Percentiles rank a stretch among this genome's conserved stretches.
Evolutionary conservation across 306 rosid genomes (phyloP).

Genomic region (Acacia crassicarpa): DNA sequence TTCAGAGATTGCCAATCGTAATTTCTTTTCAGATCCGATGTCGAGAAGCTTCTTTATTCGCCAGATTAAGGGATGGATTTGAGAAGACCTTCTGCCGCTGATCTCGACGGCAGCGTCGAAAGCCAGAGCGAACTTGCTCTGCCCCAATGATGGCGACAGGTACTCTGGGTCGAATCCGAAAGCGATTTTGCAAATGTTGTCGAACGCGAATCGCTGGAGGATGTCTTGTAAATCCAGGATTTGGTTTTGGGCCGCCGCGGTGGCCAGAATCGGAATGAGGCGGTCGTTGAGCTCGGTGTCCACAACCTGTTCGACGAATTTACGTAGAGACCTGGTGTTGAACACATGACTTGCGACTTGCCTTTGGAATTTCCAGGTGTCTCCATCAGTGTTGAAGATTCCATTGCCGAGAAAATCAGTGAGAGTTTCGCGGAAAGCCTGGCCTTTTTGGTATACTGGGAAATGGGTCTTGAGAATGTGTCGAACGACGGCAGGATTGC

Average conservation of each 20-base stretch:
- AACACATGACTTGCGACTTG: background rate
- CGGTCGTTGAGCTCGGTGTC: background rate
- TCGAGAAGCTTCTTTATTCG: constrained; percentile 34
- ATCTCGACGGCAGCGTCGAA: constrained; percentile 48
- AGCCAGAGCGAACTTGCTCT: constrained; percentile 28
- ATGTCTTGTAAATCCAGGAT: background rate
- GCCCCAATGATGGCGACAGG: background rate
- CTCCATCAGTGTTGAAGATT: background rate
- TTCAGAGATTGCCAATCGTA: constrained; percentile 25
- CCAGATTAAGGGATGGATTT: constrained; percentile 39
- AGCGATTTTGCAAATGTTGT: background rate
- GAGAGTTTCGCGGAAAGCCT: background rate
- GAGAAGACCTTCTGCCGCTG: constrained; percentile 35
- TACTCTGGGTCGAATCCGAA: background rate
- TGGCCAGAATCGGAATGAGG: background rate
- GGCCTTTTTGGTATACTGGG: background rate
- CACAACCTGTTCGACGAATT: background rate
- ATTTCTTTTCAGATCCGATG: constrained; percentile 49
- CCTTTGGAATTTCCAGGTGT: background rate
- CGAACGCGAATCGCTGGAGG: background rate
- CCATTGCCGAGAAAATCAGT: background rate
- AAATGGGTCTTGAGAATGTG: background rate
- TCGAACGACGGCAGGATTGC: background rate
- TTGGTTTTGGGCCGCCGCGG: background rate
- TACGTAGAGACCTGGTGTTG: background rate